Evolutionary conservation across 2,329 filamentous ascomycete species (phyloP), one percentile per base, ranked within the genome.

Genomic region (Fusarium armeniacum): DNA sequence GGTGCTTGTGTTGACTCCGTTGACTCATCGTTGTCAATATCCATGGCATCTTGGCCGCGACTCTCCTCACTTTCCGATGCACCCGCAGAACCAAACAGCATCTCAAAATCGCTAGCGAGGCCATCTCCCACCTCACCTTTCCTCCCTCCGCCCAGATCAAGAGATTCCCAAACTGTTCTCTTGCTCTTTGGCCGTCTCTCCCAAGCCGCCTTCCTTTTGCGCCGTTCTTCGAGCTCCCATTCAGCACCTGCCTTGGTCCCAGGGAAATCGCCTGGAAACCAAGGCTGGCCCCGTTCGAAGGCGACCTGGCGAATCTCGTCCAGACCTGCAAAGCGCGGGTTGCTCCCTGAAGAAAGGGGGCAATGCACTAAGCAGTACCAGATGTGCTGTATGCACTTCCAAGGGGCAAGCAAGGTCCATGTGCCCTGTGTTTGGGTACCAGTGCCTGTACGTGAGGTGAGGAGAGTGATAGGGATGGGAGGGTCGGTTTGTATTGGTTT

Each of bases 311-410:
- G 87, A 52, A 89, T 85, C 79, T 99, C 92, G 45, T 93, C 85
- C 33, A 98, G 75, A 0, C 96, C 95, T 2, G 93, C 95, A 71
- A 97, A 93, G 26, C 91, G 86, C 2, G 93, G 91, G 63, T 93
- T 97, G 0, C 91, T 90, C 10, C 94, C 94, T 1, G 90, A 91
- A 0, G 90, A 91, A 1, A 97, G 84, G 0, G 93, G 93, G 63
- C 90, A 93, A 76, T 93, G 93, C 81, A 97, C 91, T 16, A 98
- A 81, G 47, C 89, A 90, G 73, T 95, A 91, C 96, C 96, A 99
- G 33, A 98, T 84, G 0, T 93, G 89, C 36, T 89, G 83, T 36
- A 98, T 91, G 73, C 93, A 97, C 76, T 93, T 94, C 93, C 95
- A 98, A 0, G 96, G 96, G 5, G 96, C 85, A 26, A 98, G 83